Evolutionary conservation across 208 protist species (phyloP).

Genomic region (Leishmania major): DNA sequence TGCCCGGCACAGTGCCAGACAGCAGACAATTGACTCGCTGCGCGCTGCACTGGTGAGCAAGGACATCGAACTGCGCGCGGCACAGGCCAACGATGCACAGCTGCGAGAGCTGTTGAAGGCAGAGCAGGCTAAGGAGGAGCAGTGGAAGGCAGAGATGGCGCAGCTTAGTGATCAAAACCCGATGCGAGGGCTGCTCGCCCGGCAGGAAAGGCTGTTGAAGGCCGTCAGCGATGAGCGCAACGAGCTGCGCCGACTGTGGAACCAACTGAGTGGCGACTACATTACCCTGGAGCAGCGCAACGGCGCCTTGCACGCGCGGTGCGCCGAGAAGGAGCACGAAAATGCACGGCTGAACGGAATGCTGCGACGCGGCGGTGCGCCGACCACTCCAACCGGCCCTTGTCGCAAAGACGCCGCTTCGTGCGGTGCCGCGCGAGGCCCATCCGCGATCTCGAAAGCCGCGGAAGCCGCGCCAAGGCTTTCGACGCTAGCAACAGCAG

Average conservation of each 20-base stretch:
- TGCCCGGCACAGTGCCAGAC: constrained; percentile 14
- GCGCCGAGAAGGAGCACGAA: constrained; percentile 69
- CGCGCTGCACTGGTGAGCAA: constrained; percentile 21
- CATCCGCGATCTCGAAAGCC: background rate
- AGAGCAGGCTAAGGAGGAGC: constrained; percentile 34
- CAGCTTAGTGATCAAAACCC: constrained; percentile 44
- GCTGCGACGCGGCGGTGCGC: constrained; percentile 12
- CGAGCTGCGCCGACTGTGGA: constrained; percentile 55
- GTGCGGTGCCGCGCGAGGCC: background rate
- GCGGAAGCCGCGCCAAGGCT: background rate
- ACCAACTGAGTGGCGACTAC: constrained; percentile 62
- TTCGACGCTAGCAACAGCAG: background rate
- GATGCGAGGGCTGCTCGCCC: constrained; percentile 59
- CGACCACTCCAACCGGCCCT: background rate
- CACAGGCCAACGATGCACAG: constrained; percentile 36
- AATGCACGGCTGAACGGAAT: constrained; percentile 62
- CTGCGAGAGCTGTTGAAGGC: constrained; percentile 37
- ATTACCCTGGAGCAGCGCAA: constrained; percentile 72
- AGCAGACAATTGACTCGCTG: constrained; percentile 26
- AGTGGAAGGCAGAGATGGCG: constrained; percentile 43
- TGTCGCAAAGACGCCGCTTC: background rate
- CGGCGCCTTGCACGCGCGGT: constrained; percentile 73
- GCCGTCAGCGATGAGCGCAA: constrained; percentile 63
- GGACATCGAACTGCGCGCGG: constrained; percentile 26
- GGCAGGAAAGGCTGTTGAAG: constrained; percentile 51